phyloP scores from a whole-genome alignment of 2,329 filamentous ascomycete species.

The Fusarium gaditjirri region DNA sequence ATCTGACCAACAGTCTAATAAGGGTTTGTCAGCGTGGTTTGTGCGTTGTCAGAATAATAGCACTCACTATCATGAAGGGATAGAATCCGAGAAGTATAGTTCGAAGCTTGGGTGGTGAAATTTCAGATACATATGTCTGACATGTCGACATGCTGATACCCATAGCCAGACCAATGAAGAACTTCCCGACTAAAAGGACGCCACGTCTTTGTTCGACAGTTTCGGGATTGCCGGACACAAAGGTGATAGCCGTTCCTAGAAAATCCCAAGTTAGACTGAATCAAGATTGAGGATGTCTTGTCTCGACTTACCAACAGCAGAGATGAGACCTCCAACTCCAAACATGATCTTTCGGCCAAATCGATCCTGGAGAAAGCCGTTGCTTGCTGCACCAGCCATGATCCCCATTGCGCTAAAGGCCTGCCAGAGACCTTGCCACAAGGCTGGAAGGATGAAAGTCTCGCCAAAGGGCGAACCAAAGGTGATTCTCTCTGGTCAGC shows the following conservation, averaged over 20 bases:
- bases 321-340: not conserved
- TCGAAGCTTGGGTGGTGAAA: not conserved
- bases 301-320: not conserved
- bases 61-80: not conserved
- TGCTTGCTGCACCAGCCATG: not conserved
- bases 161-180: not conserved
- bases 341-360: not conserved
- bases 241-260: not conserved
- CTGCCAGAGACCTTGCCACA: not conserved
- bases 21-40: accelerated
- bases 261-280: not conserved
- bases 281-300: not conserved
- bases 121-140: not conserved
- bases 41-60: too few relatives aligned
- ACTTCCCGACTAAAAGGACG: not conserved
- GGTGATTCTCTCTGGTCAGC: not conserved
- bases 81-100: not conserved
- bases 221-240: not conserved
- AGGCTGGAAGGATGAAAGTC: not conserved
- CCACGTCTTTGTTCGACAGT: not conserved
- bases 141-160: not conserved
- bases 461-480: not conserved
- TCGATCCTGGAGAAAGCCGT: not conserved
- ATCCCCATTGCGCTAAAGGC: not conserved
- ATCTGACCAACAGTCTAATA: not conserved